These are phyloP conservation scores for Leptomonas pyrrhocoris DNA, from an alignment of 208 protist genomes.

Conservation along the genomic window DNA sequence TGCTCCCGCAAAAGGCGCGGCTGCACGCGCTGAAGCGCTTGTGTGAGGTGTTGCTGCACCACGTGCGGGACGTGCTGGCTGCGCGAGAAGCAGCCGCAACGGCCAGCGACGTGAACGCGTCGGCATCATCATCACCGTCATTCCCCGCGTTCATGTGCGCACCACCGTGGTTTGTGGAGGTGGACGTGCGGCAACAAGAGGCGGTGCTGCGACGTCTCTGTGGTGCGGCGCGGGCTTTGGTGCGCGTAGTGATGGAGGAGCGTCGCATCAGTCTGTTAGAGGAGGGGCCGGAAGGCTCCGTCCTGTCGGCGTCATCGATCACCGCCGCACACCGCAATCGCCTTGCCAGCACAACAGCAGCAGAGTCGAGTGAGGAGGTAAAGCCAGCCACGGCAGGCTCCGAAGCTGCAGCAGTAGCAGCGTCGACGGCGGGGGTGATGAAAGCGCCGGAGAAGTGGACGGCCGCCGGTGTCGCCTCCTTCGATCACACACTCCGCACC, in stretches of 20 bases:
- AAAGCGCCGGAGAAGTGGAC: neutral
- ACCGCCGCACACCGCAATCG: slow-evolving; percentile 11
- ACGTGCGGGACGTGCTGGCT: slow-evolving; percentile 26
- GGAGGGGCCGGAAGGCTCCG: slow-evolving; percentile 76
- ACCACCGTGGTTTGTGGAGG: slow-evolving; percentile 50
- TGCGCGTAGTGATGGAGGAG: slow-evolving; percentile 80
- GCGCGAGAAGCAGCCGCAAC: neutral
- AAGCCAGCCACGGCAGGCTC: neutral
- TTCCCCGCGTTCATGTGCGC: neutral
- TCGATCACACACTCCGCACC: slow-evolving; percentile 59
- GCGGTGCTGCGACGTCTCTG: slow-evolving; percentile 50
- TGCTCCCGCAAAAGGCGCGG: slow-evolving; percentile 81
- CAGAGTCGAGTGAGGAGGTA: neutral
- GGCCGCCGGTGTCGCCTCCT: neutral
- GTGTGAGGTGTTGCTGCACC: slow-evolving; percentile 60
- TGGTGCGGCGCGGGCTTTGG: slow-evolving; percentile 61
- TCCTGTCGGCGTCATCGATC: slow-evolving; percentile 55
- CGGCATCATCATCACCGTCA: neutral
- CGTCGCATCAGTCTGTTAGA: slow-evolving; percentile 57
- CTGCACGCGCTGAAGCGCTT: slow-evolving; percentile 74
- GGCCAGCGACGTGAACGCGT: too few species aligned
- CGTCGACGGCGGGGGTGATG: neutral
- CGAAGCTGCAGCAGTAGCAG: neutral
- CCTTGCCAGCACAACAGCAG: neutral
- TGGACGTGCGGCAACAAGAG: slow-evolving; percentile 46